Evolutionary conservation across 73 alveolate genomes (phyloP).

Genomic region (Paraurostyla sp.): DNA sequence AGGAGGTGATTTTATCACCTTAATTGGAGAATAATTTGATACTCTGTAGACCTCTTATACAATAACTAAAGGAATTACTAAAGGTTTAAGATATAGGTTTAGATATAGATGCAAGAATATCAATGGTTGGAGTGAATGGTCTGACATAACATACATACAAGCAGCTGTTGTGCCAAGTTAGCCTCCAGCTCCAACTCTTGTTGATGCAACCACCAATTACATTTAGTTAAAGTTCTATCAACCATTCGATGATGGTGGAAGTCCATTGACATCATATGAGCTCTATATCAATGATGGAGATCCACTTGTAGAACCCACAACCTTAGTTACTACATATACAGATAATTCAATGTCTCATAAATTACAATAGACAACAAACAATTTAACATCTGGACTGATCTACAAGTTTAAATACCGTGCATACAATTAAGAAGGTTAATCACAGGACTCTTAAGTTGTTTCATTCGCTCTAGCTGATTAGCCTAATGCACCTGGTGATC

Average conservation of each 20-base stretch:
- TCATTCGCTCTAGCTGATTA: slow-evolving; percentile 47
- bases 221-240: slow-evolving; percentile 44
- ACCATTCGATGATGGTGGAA: slow-evolving; percentile 71
- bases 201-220: slow-evolving; percentile 29
- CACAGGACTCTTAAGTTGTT: slow-evolving; percentile 31
- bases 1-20: slow-evolving; percentile 48
- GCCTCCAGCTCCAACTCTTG: slow-evolving; percentile 70
- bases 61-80: slow-evolving; percentile 51
- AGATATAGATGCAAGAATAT: slow-evolving; percentile 63
- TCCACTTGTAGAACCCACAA: slow-evolving; percentile 37
- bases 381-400: slow-evolving; percentile 35
- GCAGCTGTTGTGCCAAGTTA: slow-evolving; percentile 73
- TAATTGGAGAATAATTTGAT: slow-evolving; percentile 51
- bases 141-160: slow-evolving; percentile 42
- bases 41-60: slow-evolving; percentile 5
- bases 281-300: slow-evolving; percentile 55
- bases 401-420: slow-evolving; percentile 69
- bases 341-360: slow-evolving; percentile 46
- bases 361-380: background rate
- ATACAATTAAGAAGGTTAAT: slow-evolving; percentile 1
- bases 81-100: slow-evolving; percentile 62
- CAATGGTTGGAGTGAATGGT: slow-evolving; percentile 70
- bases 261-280: slow-evolving; percentile 22
- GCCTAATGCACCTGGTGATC: slow-evolving; percentile 65
- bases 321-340: slow-evolving; percentile 59